phyloP scores from a whole-genome alignment of 352 stramenopile genomes.

The Halophytophthora polymorphica region DNA sequence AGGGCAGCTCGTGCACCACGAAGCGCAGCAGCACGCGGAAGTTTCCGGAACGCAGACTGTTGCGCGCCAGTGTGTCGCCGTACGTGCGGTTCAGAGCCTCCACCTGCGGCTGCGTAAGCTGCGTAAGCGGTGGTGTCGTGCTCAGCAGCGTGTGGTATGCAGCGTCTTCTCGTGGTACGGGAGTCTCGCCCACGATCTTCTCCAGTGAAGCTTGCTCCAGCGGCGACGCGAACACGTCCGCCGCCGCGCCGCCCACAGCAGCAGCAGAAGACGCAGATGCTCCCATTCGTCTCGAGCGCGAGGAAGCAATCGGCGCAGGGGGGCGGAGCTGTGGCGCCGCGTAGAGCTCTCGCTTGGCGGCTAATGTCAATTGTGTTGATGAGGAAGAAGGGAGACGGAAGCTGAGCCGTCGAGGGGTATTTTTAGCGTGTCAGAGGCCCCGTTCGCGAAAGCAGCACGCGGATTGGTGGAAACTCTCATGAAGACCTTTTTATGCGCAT shows the following conservation, averaged over 20 bases:
- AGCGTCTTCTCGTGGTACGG: slow-evolving; percentile 44
- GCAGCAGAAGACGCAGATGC: slow-evolving; percentile 34
- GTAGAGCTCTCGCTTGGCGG: neutral
- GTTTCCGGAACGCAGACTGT: slow-evolving; percentile 70
- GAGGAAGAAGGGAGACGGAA: slow-evolving; percentile 2
- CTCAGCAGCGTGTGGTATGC: slow-evolving; percentile 53
- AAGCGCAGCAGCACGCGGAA: slow-evolving; percentile 72
- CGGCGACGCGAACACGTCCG: slow-evolving; percentile 43
- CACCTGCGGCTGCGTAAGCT: slow-evolving; percentile 56
- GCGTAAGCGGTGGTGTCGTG: slow-evolving; percentile 33
- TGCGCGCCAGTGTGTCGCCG: slow-evolving; percentile 53
- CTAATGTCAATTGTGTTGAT: neutral
- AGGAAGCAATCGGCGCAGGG: neutral
- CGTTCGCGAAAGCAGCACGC: neutral
- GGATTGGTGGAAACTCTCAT: slow-evolving; percentile 18
- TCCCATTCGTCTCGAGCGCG: slow-evolving; percentile 27
- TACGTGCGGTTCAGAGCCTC: slow-evolving; percentile 62
- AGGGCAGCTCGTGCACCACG: slow-evolving; percentile 49
- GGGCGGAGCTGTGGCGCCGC: neutral
- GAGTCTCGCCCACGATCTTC: slow-evolving; percentile 58
- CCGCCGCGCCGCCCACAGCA: slow-evolving; percentile 11
- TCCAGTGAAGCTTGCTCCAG: slow-evolving; percentile 63
- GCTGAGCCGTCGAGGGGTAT: slow-evolving; percentile 9
- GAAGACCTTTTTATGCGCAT: neutral
- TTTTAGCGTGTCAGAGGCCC: slow-evolving; percentile 4